Conservation (phyloP, 1,284 basidiomycete genomes). For the Puccinia coronata region DNA sequence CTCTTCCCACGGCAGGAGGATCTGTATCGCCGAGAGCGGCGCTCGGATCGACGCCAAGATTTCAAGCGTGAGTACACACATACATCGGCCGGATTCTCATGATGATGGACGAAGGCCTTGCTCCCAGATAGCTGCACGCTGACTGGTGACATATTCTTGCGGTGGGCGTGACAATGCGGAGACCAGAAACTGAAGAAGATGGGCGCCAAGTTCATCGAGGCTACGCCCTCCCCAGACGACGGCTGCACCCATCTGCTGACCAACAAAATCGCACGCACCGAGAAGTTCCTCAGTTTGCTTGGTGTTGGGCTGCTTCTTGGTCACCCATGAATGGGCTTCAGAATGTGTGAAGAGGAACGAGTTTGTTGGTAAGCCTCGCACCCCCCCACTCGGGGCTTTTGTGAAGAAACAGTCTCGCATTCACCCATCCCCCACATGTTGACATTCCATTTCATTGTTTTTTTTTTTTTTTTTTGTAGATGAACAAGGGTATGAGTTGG, state of each 20-base stretch:
- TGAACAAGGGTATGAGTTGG: conserved; percentile 16
- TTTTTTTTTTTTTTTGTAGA: conserved; percentile 11
- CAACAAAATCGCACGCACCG: conserved; percentile 22
- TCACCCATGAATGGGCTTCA: conserved; percentile 38
- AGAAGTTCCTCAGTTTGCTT: conserved; percentile 36
- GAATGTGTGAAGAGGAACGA: conserved; percentile 9
- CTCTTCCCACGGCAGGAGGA: background rate
- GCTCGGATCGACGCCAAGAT: conserved; percentile 12
- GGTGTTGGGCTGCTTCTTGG: conserved; percentile 21
- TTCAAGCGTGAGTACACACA: conserved; percentile 23
- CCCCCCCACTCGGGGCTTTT: background rate
- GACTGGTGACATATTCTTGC: too few species aligned
- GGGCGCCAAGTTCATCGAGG: conserved; percentile 25
- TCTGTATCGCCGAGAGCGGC: conserved; percentile 18
- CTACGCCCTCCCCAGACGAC: background rate
- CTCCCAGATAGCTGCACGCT: too few species aligned
- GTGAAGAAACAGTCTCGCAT: too few species aligned
- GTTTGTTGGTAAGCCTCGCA: conserved; percentile 16
- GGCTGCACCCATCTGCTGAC: conserved; percentile 33
- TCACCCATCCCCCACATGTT: too few species aligned
- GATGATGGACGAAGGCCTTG: too few species aligned
- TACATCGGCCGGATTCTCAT: too few species aligned
- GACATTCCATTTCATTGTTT: too few species aligned
- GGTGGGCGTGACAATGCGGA: background rate
- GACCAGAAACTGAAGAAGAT: conserved; percentile 32